Evolutionary conservation across 768 basidiomycete species (phyloP), one percentile per base, ranked within the genome.

Genomic region (Pulveroboletus sp.): DNA sequence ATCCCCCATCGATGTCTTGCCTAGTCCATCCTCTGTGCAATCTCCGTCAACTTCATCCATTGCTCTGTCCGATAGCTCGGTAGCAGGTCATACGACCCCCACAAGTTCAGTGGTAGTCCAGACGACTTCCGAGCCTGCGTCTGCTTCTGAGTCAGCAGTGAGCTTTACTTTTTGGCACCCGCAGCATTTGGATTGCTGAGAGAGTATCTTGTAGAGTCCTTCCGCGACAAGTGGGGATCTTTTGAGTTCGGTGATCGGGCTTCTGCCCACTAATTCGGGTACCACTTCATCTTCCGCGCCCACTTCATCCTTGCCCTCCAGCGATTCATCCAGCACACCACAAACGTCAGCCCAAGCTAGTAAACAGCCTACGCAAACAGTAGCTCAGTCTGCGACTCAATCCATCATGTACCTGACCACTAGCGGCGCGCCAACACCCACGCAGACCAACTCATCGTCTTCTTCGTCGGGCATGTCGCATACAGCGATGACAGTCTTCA

Each of bases 341-440:
- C 47, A 48, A 32, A 45, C 51, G 17, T 51, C 56, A 21, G 43
- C 35, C 23, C 48, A 56, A 29, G 44, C 48, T 38, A 41, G 42
- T 39, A 71, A 37, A 23, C 17, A 77, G 13, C 62, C 78, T 20
- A 52, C 80, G 29, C 27, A 31, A 10, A 40, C 51, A 7, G 45
- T 55, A 72, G 78, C 49, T 64, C 88, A 61, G 81, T 90, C 65
- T 75, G 75, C 52, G 72, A 77, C 47, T 65, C 89, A 61, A 81
- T 90, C 65, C 75, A 75, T 42, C 64, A 81, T 53, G 84, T 56
- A 51, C 45, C 20, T 64, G 34, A 63, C 65, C 14, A 50, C 50
- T 14, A 43, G 55, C 40, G 29, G 42, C 17, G 17, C 47, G 10
- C 54, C 63, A 2, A 45, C 64, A 6, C 47, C 68, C 32, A 56